phyloP scores from a whole-genome alignment of 1,284 basidiomycete genomes.

The Ceratobasidium sp. region DNA sequence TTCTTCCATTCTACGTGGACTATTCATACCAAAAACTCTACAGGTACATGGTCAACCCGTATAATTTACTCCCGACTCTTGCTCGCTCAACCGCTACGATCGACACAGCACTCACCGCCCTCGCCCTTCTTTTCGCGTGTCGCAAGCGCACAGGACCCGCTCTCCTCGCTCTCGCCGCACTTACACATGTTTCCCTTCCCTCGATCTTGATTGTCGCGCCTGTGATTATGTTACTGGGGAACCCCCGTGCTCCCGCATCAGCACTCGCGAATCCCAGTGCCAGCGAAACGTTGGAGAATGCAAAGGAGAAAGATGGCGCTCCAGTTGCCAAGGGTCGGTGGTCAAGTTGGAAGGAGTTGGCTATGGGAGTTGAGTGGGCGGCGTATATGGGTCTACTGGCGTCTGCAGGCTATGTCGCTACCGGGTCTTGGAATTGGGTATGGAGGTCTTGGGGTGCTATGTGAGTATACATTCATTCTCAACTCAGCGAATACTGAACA shows the following conservation, averaged over 20 bases:
- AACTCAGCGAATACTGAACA: not conserved
- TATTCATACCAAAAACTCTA: slow-evolving; percentile 3
- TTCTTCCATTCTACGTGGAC: slow-evolving; percentile 4
- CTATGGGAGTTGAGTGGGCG: slow-evolving; percentile 58
- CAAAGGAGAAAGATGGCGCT: slow-evolving; percentile 41
- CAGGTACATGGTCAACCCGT: slow-evolving; percentile 90
- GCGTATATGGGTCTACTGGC: slow-evolving; percentile 59
- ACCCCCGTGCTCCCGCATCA: slow-evolving; percentile 62
- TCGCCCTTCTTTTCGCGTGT: slow-evolving; percentile 75
- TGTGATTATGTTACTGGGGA: slow-evolving; percentile 64
- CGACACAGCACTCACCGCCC: slow-evolving; percentile 73
- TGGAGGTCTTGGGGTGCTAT: slow-evolving; percentile 81
- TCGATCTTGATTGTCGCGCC: slow-evolving; percentile 73
- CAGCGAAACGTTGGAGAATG: slow-evolving; percentile 9
- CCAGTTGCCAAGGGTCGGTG: slow-evolving; percentile 16
- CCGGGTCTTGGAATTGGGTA: slow-evolving; percentile 71
- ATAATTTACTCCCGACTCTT: slow-evolving; percentile 77
- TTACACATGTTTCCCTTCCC: slow-evolving; percentile 74
- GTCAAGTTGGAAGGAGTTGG: slow-evolving; percentile 26
- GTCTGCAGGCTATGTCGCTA: slow-evolving; percentile 54
- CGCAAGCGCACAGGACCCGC: slow-evolving; percentile 52
- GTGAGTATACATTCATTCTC: slow-evolving; percentile 56
- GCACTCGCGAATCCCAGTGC: slow-evolving; percentile 64
- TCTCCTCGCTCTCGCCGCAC: slow-evolving; percentile 70
- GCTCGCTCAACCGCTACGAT: slow-evolving; percentile 81